Base-by-base conservation (phyloP, 495 filamentous ascomycete genomes). In the Daldinia caldariorum region DNA sequence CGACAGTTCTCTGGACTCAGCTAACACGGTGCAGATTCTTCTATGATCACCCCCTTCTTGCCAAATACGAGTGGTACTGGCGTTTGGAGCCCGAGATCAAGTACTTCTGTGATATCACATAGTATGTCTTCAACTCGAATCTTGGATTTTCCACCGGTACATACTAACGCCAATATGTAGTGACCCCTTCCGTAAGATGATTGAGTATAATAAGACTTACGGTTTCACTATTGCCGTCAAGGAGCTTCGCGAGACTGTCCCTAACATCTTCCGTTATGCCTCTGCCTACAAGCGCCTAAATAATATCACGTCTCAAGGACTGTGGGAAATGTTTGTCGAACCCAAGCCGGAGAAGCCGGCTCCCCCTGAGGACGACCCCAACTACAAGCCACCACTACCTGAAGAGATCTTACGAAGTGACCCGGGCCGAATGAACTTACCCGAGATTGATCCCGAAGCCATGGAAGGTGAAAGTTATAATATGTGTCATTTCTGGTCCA, bases 401-500 rank as follows among this genome's bases (percentile, higher is more conserved):
- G 91, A 97, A 70, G 93, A 97, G 72, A 90, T 97, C 43, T 79
- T 94, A 37, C 87, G 87, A 74, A 88, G 84, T 63, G 91, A 97
- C 67, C 90, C 92, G 10, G 89, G 89, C 49, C 86, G 88, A 58
- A 89, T 88, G 61, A 86, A 85, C 31, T 77, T 93, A 14, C 89
- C 91, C 38, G 92, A 97, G 51, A 89, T 97, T 49, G 93, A 98
- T 76, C 87, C 89, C 0, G 96, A 98, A 75, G 89, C 90, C 16
- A 99, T 99, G 95, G 96, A 97, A 76, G 92, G 92, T 64, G 95
- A 99, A 75, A 91, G 87, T 69, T 99, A 99, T 83, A 99, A 99
- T 83, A 99, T 99, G 95, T 99, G 95, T 81, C 95, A 99, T 84
- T 99, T 98, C 85, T 99, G 95, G 95, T 97, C 93, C 84, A 99